Evolutionary conservation across 257 asterid genomes (phyloP).

Genomic region (Paraleonurus japonicus): DNA sequence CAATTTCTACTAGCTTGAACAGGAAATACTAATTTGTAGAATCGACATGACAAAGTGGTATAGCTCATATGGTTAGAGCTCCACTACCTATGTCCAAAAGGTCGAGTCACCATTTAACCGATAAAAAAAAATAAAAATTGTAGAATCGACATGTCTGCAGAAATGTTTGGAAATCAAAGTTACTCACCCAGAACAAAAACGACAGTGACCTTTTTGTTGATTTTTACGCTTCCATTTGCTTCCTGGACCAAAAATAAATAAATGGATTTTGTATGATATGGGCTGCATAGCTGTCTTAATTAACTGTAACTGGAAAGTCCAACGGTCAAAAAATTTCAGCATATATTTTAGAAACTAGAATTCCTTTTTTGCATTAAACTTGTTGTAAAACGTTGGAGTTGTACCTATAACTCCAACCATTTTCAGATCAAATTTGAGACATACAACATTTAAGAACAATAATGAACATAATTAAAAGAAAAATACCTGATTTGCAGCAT

Average conservation of each 20-base stretch:
- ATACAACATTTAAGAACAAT: background rate
- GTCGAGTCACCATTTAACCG: too few relatives aligned
- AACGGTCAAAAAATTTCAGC: background rate
- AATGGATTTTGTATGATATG: background rate
- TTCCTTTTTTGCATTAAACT: conserved; percentile 17
- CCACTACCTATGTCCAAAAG: too few relatives aligned
- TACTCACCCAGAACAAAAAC: conserved; percentile 76
- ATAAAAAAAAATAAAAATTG: too few relatives aligned
- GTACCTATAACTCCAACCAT: background rate
- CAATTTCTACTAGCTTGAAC: too few relatives aligned
- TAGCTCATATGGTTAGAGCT: too few relatives aligned
- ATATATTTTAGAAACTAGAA: background rate
- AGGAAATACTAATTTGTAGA: background rate
- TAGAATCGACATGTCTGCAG: background rate
- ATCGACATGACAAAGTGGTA: too few relatives aligned
- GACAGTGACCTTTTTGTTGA: conserved; percentile 52
- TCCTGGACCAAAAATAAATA: conserved; percentile 40
- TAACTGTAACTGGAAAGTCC: background rate
- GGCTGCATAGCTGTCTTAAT: background rate
- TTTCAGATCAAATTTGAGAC: background rate
- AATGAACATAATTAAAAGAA: conserved; percentile 8
- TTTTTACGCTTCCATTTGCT: conserved; percentile 40
- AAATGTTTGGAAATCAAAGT: background rate
- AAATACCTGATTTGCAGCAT: conserved; percentile 52
- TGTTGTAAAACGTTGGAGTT: background rate